Evolutionary conservation across 163 green algal species (phyloP).

Genomic region (Scenedesmus sp.): DNA sequence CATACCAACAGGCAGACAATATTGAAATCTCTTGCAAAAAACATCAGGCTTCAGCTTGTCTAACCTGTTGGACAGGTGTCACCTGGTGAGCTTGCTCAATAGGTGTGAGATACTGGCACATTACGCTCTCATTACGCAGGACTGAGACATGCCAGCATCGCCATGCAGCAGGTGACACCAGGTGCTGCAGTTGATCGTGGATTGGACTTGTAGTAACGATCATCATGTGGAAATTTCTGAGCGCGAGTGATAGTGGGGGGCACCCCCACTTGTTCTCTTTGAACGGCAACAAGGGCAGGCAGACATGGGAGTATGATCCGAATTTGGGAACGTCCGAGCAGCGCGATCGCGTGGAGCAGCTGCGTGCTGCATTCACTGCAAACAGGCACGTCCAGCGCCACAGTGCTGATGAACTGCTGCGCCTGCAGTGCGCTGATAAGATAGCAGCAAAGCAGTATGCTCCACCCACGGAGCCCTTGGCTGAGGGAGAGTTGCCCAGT

Average conservation of each 20-base stretch:
- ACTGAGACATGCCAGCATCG: background rate
- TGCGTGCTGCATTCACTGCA: conserved; percentile 74
- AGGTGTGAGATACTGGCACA: conserved; percentile 10
- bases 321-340: conserved; percentile 82
- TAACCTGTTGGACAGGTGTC: background rate
- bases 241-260: conserved; percentile 55
- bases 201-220: background rate
- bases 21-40: too few relatives aligned
- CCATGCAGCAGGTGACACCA: background rate
- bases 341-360: conserved; percentile 74
- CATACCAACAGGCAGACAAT: background rate
- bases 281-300: conserved; percentile 85
- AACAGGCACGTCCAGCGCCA: conserved; percentile 82
- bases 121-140: background rate
- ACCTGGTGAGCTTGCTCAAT: background rate
- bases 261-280: conserved; percentile 76
- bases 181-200: background rate
- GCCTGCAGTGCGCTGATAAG: conserved; percentile 74
- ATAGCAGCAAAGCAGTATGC: conserved; percentile 56
- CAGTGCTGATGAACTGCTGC: conserved; percentile 89
- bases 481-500: conserved; percentile 4
- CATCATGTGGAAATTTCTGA: conserved; percentile 75
- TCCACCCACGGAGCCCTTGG: conserved; percentile 31
- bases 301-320: conserved; percentile 91
- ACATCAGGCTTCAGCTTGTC: too few relatives aligned